A percentile compares a stretch with the other conserved stretches of the same genome.
Evolutionary conservation across 1,284 basidiomycete genomes (phyloP).

Genomic region (Cronartium quercuum): DNA sequence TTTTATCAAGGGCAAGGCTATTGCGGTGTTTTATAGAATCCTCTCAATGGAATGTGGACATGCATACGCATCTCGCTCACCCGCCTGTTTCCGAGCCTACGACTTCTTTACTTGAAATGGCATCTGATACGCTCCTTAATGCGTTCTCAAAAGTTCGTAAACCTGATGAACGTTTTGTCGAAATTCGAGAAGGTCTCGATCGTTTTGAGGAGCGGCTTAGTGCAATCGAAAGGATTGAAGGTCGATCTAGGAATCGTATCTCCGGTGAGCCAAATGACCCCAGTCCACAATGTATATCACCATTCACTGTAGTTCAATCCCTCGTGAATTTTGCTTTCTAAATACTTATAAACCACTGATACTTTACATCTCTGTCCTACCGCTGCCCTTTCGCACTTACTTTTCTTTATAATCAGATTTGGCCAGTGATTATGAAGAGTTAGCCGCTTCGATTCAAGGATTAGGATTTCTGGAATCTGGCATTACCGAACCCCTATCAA

Average conservation of each 20-base stretch:
- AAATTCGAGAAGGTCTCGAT: slow-evolving; percentile 83
- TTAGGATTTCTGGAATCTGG: slow-evolving; percentile 95
- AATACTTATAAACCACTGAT: neutral
- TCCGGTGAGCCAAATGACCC: slow-evolving; percentile 56
- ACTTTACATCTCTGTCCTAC: neutral
- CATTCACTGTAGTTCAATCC: neutral
- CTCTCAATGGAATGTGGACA: slow-evolving; percentile 96
- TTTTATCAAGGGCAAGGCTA: slow-evolving; percentile 81
- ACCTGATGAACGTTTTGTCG: slow-evolving; percentile 87
- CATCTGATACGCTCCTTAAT: slow-evolving; percentile 91
- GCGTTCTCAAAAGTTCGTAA: slow-evolving; percentile 91
- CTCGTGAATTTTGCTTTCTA: neutral
- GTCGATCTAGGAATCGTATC: slow-evolving; percentile 38
- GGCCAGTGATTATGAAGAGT: slow-evolving; percentile 90
- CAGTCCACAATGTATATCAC: slow-evolving; percentile 70
- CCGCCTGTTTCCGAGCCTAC: slow-evolving; percentile 72
- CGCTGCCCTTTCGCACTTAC: slow-evolving; percentile 4
- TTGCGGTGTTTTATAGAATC: slow-evolving; percentile 89
- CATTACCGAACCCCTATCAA: slow-evolving; percentile 90
- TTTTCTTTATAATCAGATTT: slow-evolving; percentile 64
- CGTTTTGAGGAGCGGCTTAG: slow-evolving; percentile 86
- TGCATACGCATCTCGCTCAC: slow-evolving; percentile 85
- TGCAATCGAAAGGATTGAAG: slow-evolving; percentile 67
- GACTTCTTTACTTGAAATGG: slow-evolving; percentile 77
- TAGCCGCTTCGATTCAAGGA: slow-evolving; percentile 89